Conservation (phyloP, 441 rosid genomes). For the Raphanus hybrid region DNA sequence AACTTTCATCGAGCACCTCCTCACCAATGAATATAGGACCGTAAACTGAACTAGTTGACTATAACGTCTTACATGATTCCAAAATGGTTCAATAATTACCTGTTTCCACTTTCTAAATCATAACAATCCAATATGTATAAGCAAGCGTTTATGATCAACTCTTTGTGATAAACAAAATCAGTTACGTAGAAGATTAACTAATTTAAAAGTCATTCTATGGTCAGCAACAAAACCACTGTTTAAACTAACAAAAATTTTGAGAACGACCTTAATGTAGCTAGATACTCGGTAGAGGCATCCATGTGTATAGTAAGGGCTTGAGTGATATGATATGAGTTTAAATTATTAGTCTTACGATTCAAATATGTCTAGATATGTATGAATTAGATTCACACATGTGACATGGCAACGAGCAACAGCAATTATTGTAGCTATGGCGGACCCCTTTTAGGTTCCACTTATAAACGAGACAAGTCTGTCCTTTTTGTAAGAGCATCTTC, state of each 20-base stretch:
- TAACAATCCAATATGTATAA: neutral
- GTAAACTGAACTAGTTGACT: constrained; percentile 10
- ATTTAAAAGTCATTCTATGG: neutral
- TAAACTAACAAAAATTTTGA: neutral
- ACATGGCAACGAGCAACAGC: constrained; percentile 27
- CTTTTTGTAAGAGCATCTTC: constrained; percentile 39
- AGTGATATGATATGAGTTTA: neutral
- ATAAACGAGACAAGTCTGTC: constrained; percentile 36
- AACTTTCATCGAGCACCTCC: no score
- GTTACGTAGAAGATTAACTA: neutral
- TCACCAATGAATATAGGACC: constrained; percentile 24
- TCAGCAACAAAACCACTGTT: neutral
- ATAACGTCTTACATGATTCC: neutral
- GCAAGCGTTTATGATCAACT: neutral
- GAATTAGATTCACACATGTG: constrained; percentile 3
- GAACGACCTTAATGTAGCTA: neutral
- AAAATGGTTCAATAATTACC: constrained; percentile 10
- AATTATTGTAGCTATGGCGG: constrained; percentile 30
- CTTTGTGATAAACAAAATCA: neutral
- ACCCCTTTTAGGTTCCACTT: constrained; percentile 31
- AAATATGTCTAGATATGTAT: neutral
- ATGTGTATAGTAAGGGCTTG: neutral
- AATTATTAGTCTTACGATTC: neutral
- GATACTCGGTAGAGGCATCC: neutral
- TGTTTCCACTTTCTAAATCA: neutral